phyloP scores from a whole-genome alignment of 2,329 filamentous ascomycete species.

The Penicillium sp. region DNA sequence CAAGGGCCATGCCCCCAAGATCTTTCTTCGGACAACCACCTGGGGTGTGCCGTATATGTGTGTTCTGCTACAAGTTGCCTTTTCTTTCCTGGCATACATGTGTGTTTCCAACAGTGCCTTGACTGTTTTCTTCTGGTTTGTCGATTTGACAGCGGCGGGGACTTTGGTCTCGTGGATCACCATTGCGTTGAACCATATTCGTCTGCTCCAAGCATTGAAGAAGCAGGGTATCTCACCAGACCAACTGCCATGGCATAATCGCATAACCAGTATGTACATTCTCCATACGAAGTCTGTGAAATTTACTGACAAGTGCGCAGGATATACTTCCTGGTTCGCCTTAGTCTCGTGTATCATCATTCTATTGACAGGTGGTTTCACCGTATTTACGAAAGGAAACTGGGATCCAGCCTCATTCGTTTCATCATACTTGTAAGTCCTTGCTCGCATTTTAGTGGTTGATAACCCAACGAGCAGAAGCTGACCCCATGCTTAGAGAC shows the following conservation, averaged over 20 bases:
- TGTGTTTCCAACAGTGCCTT: slow-evolving; percentile 55
- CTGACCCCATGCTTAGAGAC: slow-evolving; percentile 47
- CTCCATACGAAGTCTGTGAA: accelerated
- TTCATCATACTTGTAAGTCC: slow-evolving; percentile 66
- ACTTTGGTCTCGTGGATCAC: slow-evolving; percentile 67
- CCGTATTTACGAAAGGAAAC: slow-evolving; percentile 63
- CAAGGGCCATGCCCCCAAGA: slow-evolving; percentile 56
- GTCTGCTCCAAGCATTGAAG: slow-evolving; percentile 59
- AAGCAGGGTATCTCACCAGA: slow-evolving; percentile 57
- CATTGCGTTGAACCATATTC: slow-evolving; percentile 64
- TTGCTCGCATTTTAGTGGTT: neutral
- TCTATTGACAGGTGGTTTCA: slow-evolving; percentile 71
- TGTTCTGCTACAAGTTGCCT: slow-evolving; percentile 43
- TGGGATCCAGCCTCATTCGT: slow-evolving; percentile 64
- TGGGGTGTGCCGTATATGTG: slow-evolving; percentile 52
- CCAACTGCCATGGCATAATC: slow-evolving; percentile 66
- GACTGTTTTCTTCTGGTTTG: slow-evolving; percentile 69
- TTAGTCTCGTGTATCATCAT: slow-evolving; percentile 66
- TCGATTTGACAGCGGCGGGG: slow-evolving; percentile 64
- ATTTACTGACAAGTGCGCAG: slow-evolving; percentile 37
- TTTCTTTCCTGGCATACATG: slow-evolving; percentile 53
- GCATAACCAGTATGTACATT: slow-evolving; percentile 60
- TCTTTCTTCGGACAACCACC: slow-evolving; percentile 45
- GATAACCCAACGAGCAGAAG: neutral
- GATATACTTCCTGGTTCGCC: slow-evolving; percentile 64